Conservation (phyloP, 208 protist genomes). For the Herpetomonas tarakana region DNA sequence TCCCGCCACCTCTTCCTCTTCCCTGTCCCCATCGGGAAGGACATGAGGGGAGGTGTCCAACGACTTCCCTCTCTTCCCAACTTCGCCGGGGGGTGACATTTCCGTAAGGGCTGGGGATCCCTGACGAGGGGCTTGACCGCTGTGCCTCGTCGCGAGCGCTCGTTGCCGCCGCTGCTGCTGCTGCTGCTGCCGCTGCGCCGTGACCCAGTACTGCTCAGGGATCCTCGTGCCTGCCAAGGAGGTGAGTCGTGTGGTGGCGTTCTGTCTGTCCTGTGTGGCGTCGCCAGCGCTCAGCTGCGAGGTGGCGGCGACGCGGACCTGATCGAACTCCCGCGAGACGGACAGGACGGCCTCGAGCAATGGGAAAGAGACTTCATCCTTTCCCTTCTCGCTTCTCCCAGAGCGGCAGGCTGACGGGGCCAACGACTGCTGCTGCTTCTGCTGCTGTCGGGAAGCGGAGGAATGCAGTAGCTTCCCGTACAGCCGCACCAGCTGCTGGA, state of each 20-base stretch:
- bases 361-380: conserved; percentile 41
- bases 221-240: conserved; percentile 58
- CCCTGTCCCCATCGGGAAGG: too few species aligned
- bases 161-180: too few species aligned
- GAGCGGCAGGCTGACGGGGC: neutral
- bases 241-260: conserved; percentile 44
- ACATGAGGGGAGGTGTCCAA: too few species aligned
- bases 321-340: conserved; percentile 73
- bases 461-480: conserved; percentile 17
- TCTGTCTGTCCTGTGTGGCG: conserved; percentile 16
- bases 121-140: too few species aligned
- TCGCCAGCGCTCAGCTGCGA: neutral
- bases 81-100: too few species aligned
- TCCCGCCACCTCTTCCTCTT: too few species aligned
- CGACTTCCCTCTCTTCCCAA: too few species aligned
- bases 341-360: conserved; percentile 62
- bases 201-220: conserved; percentile 72
- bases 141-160: too few species aligned
- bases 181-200: conserved; percentile 25
- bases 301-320: conserved; percentile 14
- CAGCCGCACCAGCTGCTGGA: conserved; percentile 49
- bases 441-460: neutral
- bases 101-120: too few species aligned
- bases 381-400: too few species aligned
- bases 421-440: neutral